A percentile compares a stretch with the other conserved stretches of the same genome.
Evolutionary conservation across 1,284 basidiomycete species (phyloP).

Genomic region (Fomitiporia mediterranea): DNA sequence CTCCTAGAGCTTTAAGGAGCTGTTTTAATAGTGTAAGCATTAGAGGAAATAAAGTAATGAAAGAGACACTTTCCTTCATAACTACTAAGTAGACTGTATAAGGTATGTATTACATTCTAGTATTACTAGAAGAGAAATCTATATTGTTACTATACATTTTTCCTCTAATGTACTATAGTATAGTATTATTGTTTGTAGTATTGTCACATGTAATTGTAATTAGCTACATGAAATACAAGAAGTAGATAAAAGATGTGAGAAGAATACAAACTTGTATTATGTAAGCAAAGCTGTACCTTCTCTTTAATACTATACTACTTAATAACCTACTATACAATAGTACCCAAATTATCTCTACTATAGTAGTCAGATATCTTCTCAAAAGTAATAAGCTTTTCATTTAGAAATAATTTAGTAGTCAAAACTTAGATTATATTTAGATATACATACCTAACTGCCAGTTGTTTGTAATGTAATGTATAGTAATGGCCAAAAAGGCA

Average conservation of each 20-base stretch:
- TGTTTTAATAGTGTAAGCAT: neutral
- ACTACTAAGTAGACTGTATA: slow-evolving; percentile 19
- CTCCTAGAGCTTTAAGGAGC: neutral
- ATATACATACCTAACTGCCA: neutral
- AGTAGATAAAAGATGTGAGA: too few relatives aligned
- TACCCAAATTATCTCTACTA: slow-evolving; percentile 20
- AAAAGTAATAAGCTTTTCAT: slow-evolving; percentile 20
- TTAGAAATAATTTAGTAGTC: too few relatives aligned
- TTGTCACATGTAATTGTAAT: slow-evolving; percentile 15
- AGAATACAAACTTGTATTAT: too few relatives aligned
- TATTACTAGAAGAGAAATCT: neutral
- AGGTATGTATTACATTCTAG: slow-evolving; percentile 18
- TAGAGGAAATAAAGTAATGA: neutral
- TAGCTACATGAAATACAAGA: too few relatives aligned
- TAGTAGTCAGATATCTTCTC: slow-evolving; percentile 19
- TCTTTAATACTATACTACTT: slow-evolving; percentile 5
- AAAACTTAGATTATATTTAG: neutral
- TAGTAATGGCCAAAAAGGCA: slow-evolving; percentile 33
- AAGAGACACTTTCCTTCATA: slow-evolving; percentile 11
- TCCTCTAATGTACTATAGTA: slow-evolving; percentile 10
- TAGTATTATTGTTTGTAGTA: slow-evolving; percentile 20
- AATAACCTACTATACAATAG: slow-evolving; percentile 15
- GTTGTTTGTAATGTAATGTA: slow-evolving; percentile 28
- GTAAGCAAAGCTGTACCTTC: too few relatives aligned
- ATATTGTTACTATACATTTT: neutral